phyloP scores from a whole-genome alignment of 2,329 filamentous ascomycete genomes.

The Fusarium sublunatum region DNA sequence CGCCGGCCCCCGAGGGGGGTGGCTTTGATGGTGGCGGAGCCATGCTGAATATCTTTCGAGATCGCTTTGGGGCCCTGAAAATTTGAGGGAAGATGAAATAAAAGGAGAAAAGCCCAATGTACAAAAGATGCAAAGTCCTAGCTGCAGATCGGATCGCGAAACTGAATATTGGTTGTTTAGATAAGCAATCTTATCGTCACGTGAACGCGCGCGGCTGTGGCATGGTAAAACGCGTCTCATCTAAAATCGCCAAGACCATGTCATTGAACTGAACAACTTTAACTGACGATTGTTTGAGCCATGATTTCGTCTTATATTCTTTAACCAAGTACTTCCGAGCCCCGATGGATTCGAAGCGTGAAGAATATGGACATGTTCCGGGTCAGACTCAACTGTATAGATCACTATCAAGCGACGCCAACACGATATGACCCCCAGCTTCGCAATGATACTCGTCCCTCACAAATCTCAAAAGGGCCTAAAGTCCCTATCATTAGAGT shows the following conservation, averaged over 20 bases:
- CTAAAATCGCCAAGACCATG: neutral
- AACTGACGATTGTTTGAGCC: neutral
- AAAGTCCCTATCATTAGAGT: constrained; percentile 88
- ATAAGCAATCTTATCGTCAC: constrained; percentile 39
- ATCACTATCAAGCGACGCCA: constrained; percentile 87
- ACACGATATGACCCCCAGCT: constrained; percentile 85
- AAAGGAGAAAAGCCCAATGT: neutral
- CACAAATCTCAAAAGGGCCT: constrained; percentile 70
- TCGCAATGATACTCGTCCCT: constrained; percentile 70
- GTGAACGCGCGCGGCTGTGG: constrained; percentile 25
- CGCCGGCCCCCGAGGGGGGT: constrained; percentile 51
- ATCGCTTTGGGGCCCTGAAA: neutral
- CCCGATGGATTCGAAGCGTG: constrained; percentile 35
- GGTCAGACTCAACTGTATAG: constrained; percentile 93
- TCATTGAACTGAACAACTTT: constrained; percentile 3
- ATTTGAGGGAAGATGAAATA: neutral
- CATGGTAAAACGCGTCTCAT: constrained; percentile 28
- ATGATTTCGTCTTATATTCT: neutral
- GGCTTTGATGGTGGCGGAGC: constrained; percentile 50
- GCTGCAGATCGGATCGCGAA: constrained; percentile 18
- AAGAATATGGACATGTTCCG: constrained; percentile 75
- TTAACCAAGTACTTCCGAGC: neutral
- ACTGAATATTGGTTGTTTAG: constrained; percentile 17
- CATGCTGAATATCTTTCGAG: constrained; percentile 1
- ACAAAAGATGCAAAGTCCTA: neutral